Evolutionary conservation across 2,329 filamentous ascomycete species (phyloP), one percentile per base, ranked within the genome.

Genomic region (Thelonectria discophora): DNA sequence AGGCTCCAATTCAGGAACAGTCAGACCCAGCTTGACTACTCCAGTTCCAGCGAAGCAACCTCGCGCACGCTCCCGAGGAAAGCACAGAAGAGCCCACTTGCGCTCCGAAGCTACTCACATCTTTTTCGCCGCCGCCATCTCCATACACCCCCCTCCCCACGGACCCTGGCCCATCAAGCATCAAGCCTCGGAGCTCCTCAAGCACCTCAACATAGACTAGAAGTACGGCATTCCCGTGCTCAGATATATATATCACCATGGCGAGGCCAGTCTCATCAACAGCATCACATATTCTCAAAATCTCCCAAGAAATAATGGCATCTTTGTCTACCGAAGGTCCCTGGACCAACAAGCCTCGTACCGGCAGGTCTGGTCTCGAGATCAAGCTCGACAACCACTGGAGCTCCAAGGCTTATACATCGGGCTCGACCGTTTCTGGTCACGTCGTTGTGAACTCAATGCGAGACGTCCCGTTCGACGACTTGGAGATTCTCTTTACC

Each of bases 351-450:
- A 63, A 67, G 45, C 62, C 67, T 43, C 63, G 58, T 13, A 30
- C 60, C 49, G 58, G 55, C 63, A 70, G 70, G 54, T 70, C 80
- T 39, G 76, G 72, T 68, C 79, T 87, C 69, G 76, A 77, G 45
- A 76, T 88, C 72, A 75, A 78, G 53, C 78, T 88, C 53, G 77
- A 84, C 68, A 78, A 82, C 72, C 82, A 87, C 77, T 86, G 80
- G 74, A 78, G 68, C 64, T 80, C 82, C 70, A 85, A 84, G 72
- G 79, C 86, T 48, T 88, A 87, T 74, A 85, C 82, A 5, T 83
- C 84, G 0, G 79, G 80, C n/a, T 84, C 83, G 13, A 74, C 78
- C 63, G 76, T 88, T 50, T 75, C 78, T 10, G 85, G 85, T 55
- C 75, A 80, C 43, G 82, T 82, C 63, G 72, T 77, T 58, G 79